Base-by-base conservation (phyloP, 2,329 filamentous ascomycete species). In the Coleophoma crateriformis region DNA sequence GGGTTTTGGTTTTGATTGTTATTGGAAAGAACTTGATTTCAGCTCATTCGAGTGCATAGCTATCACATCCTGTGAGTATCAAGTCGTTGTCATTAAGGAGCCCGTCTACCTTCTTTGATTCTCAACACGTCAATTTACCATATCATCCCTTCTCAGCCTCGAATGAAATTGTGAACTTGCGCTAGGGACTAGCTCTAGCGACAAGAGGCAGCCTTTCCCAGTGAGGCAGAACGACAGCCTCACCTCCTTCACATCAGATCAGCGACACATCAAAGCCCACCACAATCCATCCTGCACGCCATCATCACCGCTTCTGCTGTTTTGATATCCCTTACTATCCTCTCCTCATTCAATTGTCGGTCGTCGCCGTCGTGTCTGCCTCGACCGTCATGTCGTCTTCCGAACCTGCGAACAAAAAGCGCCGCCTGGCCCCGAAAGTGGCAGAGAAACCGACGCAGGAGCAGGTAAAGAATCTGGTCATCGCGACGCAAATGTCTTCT, bases 321-420 rank as follows among this genome's bases (percentile, higher is more conserved):
- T 32, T 27, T 27, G 27, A 27, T 27, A 27, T 27, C 27, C 27
- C 27, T 27, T 7, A 27, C 19, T 32, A 27, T 14, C 12, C 8
- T 27, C 13, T 34, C 20, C 33, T 37, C 46, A 27, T 39, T 38
- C 22, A 27, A 22, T 42, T 42, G 37, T 27, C 35, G 15, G n/a
- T 12, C n/a, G 14, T 40, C 17, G 32, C 33, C 27, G 27, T 15
- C 41, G 41, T 38, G 48, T 58, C 46, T 49, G 54, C 53, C 53
- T 52, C 50, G 52, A 27, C 53, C 53, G 50, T 46, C 41, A 64
- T 64, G 61, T 27, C 27, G 27, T 27, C 27, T 27, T 27, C 27
- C 27, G 63, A 67, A 55, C 64, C 61, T 55, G 61, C 58, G 32
- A 61, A 51, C 47, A 66, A 66, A 56, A 67, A 65, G 56, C 62